Conservation (phyloP, 768 basidiomycete species). For the Russula brevipes region DNA sequence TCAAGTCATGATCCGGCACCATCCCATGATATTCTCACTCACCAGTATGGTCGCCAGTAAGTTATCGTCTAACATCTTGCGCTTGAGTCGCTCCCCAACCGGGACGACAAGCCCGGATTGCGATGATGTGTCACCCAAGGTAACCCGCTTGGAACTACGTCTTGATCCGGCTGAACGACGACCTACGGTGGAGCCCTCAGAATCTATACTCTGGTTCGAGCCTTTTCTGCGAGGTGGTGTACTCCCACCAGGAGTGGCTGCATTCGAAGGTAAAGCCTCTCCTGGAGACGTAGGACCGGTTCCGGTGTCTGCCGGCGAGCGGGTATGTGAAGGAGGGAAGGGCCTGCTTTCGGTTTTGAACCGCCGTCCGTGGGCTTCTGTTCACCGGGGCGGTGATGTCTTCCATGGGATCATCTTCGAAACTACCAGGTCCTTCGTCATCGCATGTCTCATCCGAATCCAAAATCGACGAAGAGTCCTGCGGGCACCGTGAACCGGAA, state of each 20-base stretch:
- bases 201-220: conserved; percentile 22
- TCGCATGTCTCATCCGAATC: conserved; percentile 75
- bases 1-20: conserved; percentile 7
- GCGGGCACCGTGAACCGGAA: conserved; percentile 56
- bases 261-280: not conserved
- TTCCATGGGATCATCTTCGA: conserved; percentile 77
- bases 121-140: conserved; percentile 32
- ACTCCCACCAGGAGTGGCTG: conserved; percentile 1
- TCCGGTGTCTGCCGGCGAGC: conserved; percentile 19
- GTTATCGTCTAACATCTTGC: conserved; percentile 64
- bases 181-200: conserved; percentile 24
- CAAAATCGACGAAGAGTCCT: conserved; percentile 43
- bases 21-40: conserved; percentile 31
- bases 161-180: conserved; percentile 45
- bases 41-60: conserved; percentile 77
- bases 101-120: conserved; percentile 41
- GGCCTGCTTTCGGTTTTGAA: conserved; percentile 9
- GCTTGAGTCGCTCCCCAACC: conserved; percentile 77
- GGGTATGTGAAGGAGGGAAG: conserved; percentile 11
- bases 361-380: conserved; percentile 28
- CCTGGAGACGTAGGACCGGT: not conserved
- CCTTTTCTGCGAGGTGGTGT: conserved; percentile 16
- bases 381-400: conserved; percentile 75
- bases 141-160: conserved; percentile 48
- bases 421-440: conserved; percentile 63